Conservation (phyloP, 352 stramenopile species). For the Phytophthora citricola region DNA sequence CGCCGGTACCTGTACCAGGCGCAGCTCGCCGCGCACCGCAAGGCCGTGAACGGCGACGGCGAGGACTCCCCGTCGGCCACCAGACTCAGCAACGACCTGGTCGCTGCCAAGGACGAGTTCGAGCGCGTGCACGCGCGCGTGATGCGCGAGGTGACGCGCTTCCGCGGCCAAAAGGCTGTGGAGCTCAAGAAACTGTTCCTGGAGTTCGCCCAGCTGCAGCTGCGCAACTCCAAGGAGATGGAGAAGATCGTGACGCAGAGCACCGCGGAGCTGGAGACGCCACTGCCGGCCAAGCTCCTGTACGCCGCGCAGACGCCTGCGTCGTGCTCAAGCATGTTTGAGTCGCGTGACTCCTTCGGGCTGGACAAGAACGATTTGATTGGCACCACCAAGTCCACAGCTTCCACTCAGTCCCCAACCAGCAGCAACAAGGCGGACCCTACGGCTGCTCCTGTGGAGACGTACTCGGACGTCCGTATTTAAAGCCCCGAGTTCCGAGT, state of each 20-base stretch:
- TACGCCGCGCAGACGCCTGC: constrained; percentile 45
- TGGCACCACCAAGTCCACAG: constrained; percentile 33
- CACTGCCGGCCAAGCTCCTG: constrained; percentile 48
- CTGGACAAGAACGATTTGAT: constrained; percentile 49
- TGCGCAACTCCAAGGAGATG: constrained; percentile 60
- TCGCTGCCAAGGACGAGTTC: constrained; percentile 78
- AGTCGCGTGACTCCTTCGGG: constrained; percentile 49
- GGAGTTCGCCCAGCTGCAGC: constrained; percentile 70
- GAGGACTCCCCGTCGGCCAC: constrained; percentile 38
- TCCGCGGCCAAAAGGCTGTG: constrained; percentile 74
- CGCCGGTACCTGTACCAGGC: constrained; percentile 81
- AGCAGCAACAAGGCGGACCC: constrained; percentile 30
- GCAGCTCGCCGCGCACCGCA: constrained; percentile 62
- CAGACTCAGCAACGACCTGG: constrained; percentile 53
- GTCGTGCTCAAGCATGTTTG: constrained; percentile 40
- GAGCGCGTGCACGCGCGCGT: constrained; percentile 79
- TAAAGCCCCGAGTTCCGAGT: constrained; percentile 26
- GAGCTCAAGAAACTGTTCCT: constrained; percentile 79
- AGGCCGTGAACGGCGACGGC: constrained; percentile 32
- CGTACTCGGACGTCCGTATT: constrained; percentile 66
- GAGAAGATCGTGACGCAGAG: constrained; percentile 56
- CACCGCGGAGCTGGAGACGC: constrained; percentile 47
- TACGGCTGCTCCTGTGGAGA: constrained; percentile 21
- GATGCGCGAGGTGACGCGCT: constrained; percentile 76
- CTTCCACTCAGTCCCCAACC: constrained; percentile 37